These are phyloP conservation scores for Colletotrichum viniferum DNA, from an alignment of 2,329 filamentous ascomycete species.

Conservation along the genomic window DNA sequence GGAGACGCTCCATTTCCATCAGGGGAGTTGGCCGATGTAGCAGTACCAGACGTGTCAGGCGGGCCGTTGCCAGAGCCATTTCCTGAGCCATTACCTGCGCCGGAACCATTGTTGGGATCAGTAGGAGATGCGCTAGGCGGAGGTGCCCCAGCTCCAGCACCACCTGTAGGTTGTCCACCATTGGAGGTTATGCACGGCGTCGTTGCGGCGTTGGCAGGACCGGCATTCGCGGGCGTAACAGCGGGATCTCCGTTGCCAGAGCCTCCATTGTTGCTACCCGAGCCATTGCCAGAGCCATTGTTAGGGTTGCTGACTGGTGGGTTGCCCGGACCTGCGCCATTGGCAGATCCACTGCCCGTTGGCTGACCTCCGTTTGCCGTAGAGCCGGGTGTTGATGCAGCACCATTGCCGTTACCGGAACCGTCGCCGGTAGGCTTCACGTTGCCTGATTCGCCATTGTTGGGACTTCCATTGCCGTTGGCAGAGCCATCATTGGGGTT, in stretches of 20 bases:
- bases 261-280: not conserved
- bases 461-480: not conserved
- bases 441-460: not conserved
- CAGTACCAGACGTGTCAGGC: not conserved
- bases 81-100: not conserved
- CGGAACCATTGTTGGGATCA: not conserved
- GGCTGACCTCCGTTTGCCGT: not conserved
- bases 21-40: not conserved
- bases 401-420: not conserved
- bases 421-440: not conserved
- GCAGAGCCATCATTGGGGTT: not conserved
- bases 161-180: not conserved
- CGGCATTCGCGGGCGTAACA: not conserved
- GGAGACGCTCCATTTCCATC: not conserved
- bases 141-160: not conserved
- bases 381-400: not conserved
- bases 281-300: not conserved
- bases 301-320: not conserved
- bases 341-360: not conserved
- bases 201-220: not conserved
- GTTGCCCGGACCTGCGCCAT: not conserved
- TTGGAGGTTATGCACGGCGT: not conserved
- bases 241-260: not conserved
- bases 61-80: not conserved
- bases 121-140: not conserved